Base-by-base conservation (phyloP, 345 rosid species). In the Erysimum cheiranthoides region DNA sequence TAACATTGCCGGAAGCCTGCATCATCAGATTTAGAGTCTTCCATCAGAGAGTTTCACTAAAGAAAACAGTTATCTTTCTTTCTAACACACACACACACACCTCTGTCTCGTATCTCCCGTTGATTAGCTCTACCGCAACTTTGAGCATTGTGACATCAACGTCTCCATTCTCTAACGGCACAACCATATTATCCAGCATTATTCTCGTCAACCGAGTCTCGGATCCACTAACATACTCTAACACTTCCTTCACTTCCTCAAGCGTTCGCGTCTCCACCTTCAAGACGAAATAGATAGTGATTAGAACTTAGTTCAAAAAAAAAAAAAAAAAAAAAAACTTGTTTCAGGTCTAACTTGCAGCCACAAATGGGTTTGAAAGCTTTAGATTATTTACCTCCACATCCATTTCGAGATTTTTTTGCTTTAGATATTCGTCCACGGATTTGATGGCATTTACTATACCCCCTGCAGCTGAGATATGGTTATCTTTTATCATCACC, bases 401-500 rank as follows among this genome's bases (percentile, higher is more conserved):
- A 73, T 88, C 98, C 92, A 93, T 86, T 65, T 87, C 89, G 62
- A 89, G 92, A 79, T 89, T 89, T 73, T 65, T 81, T 80, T 81
- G 80, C 67, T 81, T 75, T 36, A 96, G 80, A 78, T 90, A 93
- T 53, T 61, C 79, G 79, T 93, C 98, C 52, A 89, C 93, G 14
- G 91, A 84, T 81, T 58, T 88, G 50, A 96, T 82, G 77, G 97
- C 95, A 67, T 88, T 87, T 16, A 79, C 82, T 64, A 93, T 87
- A 54, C 97, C 93, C 59, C 92, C 93, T 75, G 99, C 98, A 73
- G 85, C 84, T 65, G 98, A 93, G 84, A 96, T 91, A 72, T 96
- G 99, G 75, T 96, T 96, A 72, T 96, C 99, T 82, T 93, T 95
- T 63, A 90, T 88, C 99, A 88, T 81, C 75, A 95, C 94, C 99